phyloP scores from a whole-genome alignment of 345 rosid species.

The Eutrema japonicum region DNA sequence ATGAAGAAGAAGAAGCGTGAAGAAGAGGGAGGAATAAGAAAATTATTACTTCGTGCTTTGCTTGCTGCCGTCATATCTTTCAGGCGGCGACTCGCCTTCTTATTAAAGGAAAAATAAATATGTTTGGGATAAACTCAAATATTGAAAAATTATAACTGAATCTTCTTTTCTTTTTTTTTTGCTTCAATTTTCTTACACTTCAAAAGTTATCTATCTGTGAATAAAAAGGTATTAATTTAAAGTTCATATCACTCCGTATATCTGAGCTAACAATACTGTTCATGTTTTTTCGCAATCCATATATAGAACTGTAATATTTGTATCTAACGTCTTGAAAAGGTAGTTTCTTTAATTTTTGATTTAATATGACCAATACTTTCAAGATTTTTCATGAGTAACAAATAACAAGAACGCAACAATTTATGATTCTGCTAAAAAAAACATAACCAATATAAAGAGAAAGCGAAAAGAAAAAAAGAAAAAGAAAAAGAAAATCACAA shows the following conservation, averaged over 20 bases:
- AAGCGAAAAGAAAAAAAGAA: no score
- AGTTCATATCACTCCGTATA: no score
- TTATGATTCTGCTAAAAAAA: not conserved
- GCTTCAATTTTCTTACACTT: constrained; percentile 4
- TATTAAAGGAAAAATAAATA: not conserved
- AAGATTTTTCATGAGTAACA: not conserved
- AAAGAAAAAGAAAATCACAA: no score
- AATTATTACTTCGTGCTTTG: constrained; percentile 40
- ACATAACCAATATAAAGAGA: no score
- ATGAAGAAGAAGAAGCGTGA: constrained; percentile 32
- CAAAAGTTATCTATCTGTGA: not conserved
- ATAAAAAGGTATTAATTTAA: no score
- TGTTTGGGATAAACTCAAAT: constrained; percentile 18
- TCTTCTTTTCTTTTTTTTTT: not conserved
- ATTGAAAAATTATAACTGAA: constrained; percentile 6
- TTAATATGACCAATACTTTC: not conserved
- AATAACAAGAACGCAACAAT: not conserved
- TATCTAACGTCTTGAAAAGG: not conserved
- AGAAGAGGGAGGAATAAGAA: constrained; percentile 16
- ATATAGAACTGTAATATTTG: not conserved
- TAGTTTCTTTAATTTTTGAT: not conserved
- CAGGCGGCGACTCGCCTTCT: constrained; percentile 37
- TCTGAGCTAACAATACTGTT: no score
- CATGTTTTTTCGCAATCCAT: no score
- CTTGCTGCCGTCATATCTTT: constrained; percentile 43